These are phyloP conservation scores for Xylaria sp. DNA, from an alignment of 2,329 filamentous ascomycete genomes.

Conservation along the genomic window DNA sequence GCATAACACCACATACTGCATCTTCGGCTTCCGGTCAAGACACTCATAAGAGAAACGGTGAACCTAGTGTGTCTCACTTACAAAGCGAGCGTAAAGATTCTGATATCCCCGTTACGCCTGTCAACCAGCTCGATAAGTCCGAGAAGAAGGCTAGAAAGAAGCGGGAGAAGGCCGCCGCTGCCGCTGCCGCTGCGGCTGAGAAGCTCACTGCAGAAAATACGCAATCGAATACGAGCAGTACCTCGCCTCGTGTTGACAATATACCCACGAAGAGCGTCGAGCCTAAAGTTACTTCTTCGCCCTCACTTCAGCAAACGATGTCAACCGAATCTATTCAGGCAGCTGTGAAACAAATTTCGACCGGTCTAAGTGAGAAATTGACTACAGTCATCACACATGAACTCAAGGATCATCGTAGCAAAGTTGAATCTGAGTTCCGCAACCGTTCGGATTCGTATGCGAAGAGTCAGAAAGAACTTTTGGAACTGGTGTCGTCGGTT, in stretches of 20 bases:
- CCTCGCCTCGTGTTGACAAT: slow-evolving; percentile 50
- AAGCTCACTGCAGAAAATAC: slow-evolving; percentile 50
- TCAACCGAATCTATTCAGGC: slow-evolving; percentile 60
- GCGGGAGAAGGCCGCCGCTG: slow-evolving; percentile 67
- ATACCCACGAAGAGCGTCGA: slow-evolving; percentile 50
- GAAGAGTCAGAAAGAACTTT: slow-evolving; percentile 62
- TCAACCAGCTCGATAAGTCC: slow-evolving; percentile 47
- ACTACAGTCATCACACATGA: slow-evolving; percentile 58
- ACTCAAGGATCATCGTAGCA: slow-evolving; percentile 70
- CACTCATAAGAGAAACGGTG: slow-evolving; percentile 42
- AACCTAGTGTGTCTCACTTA: slow-evolving; percentile 36
- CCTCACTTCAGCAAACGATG: slow-evolving; percentile 42
- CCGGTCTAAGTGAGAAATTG: slow-evolving; percentile 60
- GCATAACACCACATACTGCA: slow-evolving; percentile 41
- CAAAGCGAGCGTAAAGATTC: slow-evolving; percentile 48
- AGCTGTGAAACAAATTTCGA: slow-evolving; percentile 65
- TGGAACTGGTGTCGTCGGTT: slow-evolving; percentile 68
- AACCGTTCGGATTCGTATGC: slow-evolving; percentile 63
- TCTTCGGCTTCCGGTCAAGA: slow-evolving; percentile 41
- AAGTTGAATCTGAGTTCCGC: slow-evolving; percentile 71
- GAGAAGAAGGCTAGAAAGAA: slow-evolving; percentile 50
- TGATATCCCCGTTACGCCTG: slow-evolving; percentile 43
- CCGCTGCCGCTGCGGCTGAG: slow-evolving; percentile 51
- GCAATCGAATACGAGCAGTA: slow-evolving; percentile 55
- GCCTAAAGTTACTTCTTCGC: slow-evolving; percentile 40